These are phyloP conservation scores for Ustilago curta DNA, from an alignment of 1,284 basidiomycete species.

Conservation along the genomic window DNA sequence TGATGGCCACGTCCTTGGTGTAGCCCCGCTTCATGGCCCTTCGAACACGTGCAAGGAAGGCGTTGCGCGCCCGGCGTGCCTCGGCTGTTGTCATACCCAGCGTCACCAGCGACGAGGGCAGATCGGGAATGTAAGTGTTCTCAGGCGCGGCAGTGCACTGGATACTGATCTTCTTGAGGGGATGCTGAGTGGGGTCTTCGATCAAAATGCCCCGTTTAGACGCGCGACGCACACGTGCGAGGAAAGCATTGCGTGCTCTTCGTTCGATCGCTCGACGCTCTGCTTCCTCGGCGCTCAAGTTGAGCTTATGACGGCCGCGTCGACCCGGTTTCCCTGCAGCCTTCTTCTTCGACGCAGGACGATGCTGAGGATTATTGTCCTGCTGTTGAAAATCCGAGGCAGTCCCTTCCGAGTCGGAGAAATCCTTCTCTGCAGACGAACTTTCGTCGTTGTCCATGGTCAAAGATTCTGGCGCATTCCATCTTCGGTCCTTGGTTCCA, in stretches of 20 bases:
- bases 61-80: slow-evolving; percentile 53
- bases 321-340: slow-evolving; percentile 17
- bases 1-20: slow-evolving; percentile 42
- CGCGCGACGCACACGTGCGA: slow-evolving; percentile 50
- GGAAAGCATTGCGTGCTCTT: slow-evolving; percentile 46
- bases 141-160: slow-evolving; percentile 43
- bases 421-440: slow-evolving; percentile 10
- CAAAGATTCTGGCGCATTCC: slow-evolving; percentile 21
- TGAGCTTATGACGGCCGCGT: slow-evolving; percentile 37
- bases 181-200: slow-evolving; percentile 46
- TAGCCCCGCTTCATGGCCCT: slow-evolving; percentile 50
- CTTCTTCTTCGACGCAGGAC: slow-evolving; percentile 20
- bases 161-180: slow-evolving; percentile 47
- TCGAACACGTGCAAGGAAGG: slow-evolving; percentile 52
- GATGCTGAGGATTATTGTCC: slow-evolving; percentile 21
- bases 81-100: slow-evolving; percentile 53
- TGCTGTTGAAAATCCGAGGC: slow-evolving; percentile 29
- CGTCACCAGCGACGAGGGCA: slow-evolving; percentile 50
- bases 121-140: slow-evolving; percentile 53
- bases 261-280: slow-evolving; percentile 30
- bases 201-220: slow-evolving; percentile 50
- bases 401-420: slow-evolving; percentile 27
- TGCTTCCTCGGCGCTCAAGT: slow-evolving; percentile 35
- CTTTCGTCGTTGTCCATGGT: slow-evolving; percentile 23
- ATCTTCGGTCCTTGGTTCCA: slow-evolving; percentile 39